Conservation (phyloP, 2,329 filamentous ascomycete species). For the Cercospora janseana region DNA sequence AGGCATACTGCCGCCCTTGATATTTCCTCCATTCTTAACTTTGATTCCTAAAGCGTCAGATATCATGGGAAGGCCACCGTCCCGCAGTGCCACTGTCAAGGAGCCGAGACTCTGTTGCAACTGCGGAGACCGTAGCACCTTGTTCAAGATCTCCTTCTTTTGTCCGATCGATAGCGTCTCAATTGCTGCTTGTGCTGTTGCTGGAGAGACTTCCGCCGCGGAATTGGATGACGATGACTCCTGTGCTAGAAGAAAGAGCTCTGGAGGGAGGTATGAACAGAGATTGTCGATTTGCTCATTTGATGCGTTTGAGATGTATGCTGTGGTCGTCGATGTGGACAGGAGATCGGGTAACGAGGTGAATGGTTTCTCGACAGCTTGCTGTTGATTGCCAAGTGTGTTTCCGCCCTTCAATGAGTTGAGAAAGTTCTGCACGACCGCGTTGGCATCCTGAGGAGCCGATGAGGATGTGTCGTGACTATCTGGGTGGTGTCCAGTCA, state of each 20-base stretch:
- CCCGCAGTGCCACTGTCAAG: slow-evolving; percentile 81
- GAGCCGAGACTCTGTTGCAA: slow-evolving; percentile 83
- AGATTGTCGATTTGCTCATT: slow-evolving; percentile 67
- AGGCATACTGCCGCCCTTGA: slow-evolving; percentile 75
- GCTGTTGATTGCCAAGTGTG: slow-evolving; percentile 40
- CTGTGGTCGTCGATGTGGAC: slow-evolving; percentile 71
- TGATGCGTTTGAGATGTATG: slow-evolving; percentile 69
- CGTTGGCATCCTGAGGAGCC: slow-evolving; percentile 65
- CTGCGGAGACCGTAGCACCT: slow-evolving; percentile 84
- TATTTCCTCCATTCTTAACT: slow-evolving; percentile 79
- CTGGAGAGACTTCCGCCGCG: slow-evolving; percentile 58
- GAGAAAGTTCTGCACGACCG: slow-evolving; percentile 83
- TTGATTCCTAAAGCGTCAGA: slow-evolving; percentile 79
- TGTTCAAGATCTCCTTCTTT: slow-evolving; percentile 77
- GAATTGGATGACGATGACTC: slow-evolving; percentile 57
- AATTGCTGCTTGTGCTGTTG: slow-evolving; percentile 69
- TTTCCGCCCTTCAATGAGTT: slow-evolving; percentile 68
- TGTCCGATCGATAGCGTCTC: slow-evolving; percentile 69
- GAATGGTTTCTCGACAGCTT: slow-evolving; percentile 63
- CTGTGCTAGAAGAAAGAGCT: slow-evolving; percentile 73
- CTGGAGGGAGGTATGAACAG: slow-evolving; percentile 73
- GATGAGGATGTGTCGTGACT: slow-evolving; percentile 26
- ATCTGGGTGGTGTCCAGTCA: slow-evolving; percentile 22
- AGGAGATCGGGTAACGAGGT: slow-evolving; percentile 86
- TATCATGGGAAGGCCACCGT: slow-evolving; percentile 86